These are phyloP conservation scores for Skeletonema grethae DNA, from an alignment of 108 stramenopile species.

Conservation along the genomic window DNA sequence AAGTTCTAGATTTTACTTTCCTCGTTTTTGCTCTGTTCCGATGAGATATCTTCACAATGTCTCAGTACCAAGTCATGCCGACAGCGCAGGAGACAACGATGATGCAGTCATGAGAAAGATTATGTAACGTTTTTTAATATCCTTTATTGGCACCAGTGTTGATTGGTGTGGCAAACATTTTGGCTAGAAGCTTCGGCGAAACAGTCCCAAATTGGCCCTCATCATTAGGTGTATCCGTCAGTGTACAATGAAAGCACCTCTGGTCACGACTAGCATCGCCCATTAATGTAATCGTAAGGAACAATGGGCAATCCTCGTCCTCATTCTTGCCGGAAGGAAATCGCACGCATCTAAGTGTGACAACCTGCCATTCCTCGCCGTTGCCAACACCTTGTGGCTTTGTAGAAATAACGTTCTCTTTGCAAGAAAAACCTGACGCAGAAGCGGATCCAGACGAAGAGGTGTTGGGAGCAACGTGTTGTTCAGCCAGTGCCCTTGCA, in stretches of 20 bases:
- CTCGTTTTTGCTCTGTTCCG: no score
- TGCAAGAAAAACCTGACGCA: background rate
- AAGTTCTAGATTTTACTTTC: no score
- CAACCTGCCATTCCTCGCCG: constrained; percentile 37
- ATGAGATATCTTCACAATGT: no score
- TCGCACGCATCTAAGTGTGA: constrained; percentile 29
- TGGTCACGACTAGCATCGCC: constrained; percentile 65
- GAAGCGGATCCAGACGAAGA: background rate
- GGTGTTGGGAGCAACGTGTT: constrained; percentile 2
- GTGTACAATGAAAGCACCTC: constrained; percentile 77
- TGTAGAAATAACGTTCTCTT: constrained; percentile 5
- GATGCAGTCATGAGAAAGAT: no score
- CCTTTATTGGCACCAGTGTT: background rate
- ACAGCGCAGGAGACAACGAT: no score
- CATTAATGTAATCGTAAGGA: constrained; percentile 65
- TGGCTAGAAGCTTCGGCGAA: constrained; percentile 63
- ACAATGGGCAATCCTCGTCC: constrained; percentile 18
- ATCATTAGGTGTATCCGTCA: constrained; percentile 68
- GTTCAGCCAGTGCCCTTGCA: constrained; percentile 53
- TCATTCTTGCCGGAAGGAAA: constrained; percentile 25
- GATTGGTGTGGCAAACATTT: constrained; percentile 35
- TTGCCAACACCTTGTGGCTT: background rate
- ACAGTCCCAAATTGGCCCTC: constrained; percentile 65
- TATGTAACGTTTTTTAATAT: background rate
- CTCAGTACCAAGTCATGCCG: no score